Evolutionary conservation across 805 yeast genomes (phyloP).

Genomic region (Yarrowia osloensis): DNA sequence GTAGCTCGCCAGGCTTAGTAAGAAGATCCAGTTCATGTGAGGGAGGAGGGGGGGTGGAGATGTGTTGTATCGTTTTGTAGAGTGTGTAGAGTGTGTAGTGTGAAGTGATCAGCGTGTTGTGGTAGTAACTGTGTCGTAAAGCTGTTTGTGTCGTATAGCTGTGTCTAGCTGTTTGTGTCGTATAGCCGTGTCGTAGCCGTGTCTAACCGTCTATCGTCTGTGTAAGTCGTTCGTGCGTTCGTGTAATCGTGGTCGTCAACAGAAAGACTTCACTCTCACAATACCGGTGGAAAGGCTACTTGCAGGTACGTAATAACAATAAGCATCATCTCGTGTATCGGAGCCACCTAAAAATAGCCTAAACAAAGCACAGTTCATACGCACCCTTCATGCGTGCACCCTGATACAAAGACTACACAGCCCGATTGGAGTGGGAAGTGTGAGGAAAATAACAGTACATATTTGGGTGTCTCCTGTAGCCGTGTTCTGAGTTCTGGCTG

Average conservation of each 20-base stretch:
- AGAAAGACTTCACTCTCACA: too few relatives aligned
- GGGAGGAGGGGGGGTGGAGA: background rate
- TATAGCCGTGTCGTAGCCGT: background rate
- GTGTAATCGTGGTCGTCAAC: background rate
- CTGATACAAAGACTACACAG: constrained; percentile 11
- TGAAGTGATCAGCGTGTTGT: too few relatives aligned
- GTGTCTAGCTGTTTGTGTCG: background rate
- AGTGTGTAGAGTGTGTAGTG: too few relatives aligned
- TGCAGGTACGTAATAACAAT: too few relatives aligned
- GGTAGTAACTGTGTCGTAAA: background rate
- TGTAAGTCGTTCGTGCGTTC: too few relatives aligned
- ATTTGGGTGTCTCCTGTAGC: too few relatives aligned
- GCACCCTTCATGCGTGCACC: background rate
- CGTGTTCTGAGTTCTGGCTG: too few relatives aligned
- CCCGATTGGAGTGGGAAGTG: background rate
- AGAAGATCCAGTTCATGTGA: background rate
- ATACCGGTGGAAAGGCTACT: too few relatives aligned
- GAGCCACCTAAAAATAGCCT: constrained; percentile 14
- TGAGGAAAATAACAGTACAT: background rate
- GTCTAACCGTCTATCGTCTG: too few relatives aligned
- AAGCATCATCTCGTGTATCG: background rate
- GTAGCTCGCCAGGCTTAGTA: background rate
- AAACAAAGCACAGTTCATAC: background rate
- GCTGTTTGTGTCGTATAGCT: too few relatives aligned
- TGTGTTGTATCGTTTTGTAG: too few relatives aligned